A percentile compares a stretch with the other conserved stretches of the same genome.
phyloP scores from a whole-genome alignment of 805 yeast species.

The Hanseniaspora singularis region DNA sequence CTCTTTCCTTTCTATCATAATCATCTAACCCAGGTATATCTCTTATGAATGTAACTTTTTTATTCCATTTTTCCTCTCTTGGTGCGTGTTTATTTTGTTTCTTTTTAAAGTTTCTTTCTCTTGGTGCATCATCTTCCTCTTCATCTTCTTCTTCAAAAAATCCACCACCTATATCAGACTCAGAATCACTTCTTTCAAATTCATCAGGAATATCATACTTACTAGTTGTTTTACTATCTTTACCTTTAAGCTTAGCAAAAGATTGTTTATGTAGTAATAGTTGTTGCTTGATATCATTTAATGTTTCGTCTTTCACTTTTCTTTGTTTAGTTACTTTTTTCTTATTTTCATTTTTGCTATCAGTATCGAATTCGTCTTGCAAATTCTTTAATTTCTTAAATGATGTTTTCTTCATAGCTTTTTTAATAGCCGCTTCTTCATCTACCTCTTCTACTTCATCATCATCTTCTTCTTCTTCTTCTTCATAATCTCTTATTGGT shows the following conservation, averaged over 20 bases:
- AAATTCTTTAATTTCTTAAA: constrained; percentile 56
- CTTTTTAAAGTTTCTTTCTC: constrained; percentile 15
- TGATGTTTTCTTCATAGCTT: constrained; percentile 34
- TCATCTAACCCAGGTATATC: constrained; percentile 57
- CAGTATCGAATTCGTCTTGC: constrained; percentile 35
- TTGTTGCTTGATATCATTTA: constrained; percentile 10
- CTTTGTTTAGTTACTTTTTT: constrained; percentile 5
- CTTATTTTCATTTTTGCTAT: constrained; percentile 17
- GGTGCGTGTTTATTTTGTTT: constrained; percentile 77
- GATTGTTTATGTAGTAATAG: constrained; percentile 12
- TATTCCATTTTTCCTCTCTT: constrained; percentile 60
- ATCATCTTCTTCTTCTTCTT: constrained; percentile 33
- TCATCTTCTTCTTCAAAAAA: constrained; percentile 33
- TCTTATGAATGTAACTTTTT: constrained; percentile 56
- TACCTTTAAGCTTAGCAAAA: constrained; percentile 16
- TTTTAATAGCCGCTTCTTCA: no score
- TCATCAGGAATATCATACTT: constrained; percentile 16
- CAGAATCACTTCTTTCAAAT: constrained; percentile 15
- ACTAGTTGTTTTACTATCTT: constrained; percentile 5
- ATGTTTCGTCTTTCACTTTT: constrained; percentile 14
- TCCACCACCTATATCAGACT: constrained; percentile 22
- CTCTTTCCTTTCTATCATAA: constrained; percentile 22
- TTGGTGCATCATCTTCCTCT: constrained; percentile 20
- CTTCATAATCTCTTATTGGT: constrained; percentile 51
- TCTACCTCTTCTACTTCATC: constrained; percentile 18